Percentiles rank a stretch among this genome's conserved stretches.
phyloP scores from a whole-genome alignment of 305 asterid genomes.

The Fraxinus angustifolia region DNA sequence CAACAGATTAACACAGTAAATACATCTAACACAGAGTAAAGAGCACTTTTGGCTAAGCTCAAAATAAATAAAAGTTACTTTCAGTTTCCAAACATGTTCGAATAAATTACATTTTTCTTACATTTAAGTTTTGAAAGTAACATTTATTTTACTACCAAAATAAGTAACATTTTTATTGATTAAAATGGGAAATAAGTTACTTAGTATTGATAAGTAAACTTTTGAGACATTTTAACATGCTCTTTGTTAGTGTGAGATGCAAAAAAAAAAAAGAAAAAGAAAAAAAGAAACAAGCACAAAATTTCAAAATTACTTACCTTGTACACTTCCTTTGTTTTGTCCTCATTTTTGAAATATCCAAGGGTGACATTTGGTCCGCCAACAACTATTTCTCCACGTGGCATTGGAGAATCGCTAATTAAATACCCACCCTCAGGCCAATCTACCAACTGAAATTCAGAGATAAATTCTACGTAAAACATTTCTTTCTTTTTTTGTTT shows the following conservation, averaged over 20 bases:
- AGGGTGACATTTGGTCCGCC: conserved; percentile 94
- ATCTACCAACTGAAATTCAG: conserved; percentile 66
- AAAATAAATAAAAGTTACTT: not conserved
- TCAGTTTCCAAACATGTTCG: not conserved
- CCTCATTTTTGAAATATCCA: conserved; percentile 88
- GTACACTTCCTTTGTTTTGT: conserved; percentile 81
- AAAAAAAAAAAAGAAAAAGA: not conserved
- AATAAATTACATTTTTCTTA: not conserved
- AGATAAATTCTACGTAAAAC: conserved; percentile 3
- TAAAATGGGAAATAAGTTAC: too few relatives aligned
- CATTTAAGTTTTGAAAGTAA: not conserved
- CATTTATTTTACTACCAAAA: not conserved
- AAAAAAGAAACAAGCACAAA: not conserved
- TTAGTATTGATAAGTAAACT: not conserved
- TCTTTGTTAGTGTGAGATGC: not conserved
- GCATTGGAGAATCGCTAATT: conserved; percentile 68
- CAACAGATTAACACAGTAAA: not conserved
- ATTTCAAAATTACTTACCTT: conserved; percentile 45
- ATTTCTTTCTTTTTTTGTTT: not conserved
- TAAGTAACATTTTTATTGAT: not conserved
- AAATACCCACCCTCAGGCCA: conserved; percentile 95
- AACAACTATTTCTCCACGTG: conserved; percentile 85
- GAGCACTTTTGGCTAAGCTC: not conserved
- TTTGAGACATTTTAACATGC: not conserved
- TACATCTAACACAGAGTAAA: not conserved